Conservation (phyloP, 495 filamentous ascomycete species). For the Penicillium taxi region DNA sequence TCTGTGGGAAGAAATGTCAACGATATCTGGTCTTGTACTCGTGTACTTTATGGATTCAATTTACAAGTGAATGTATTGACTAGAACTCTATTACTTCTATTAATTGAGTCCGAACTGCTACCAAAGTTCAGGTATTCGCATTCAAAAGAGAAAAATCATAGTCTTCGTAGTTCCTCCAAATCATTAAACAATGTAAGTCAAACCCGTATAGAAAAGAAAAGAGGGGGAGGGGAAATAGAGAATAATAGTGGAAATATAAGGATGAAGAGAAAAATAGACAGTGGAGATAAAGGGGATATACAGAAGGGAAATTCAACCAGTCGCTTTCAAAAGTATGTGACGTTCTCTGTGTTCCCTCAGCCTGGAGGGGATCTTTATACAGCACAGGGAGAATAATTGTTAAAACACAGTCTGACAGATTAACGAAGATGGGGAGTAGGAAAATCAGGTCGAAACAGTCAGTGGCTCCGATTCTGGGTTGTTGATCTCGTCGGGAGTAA, state of each 20-base stretch:
- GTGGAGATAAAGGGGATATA: slow-evolving; percentile 7
- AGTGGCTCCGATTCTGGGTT: not conserved
- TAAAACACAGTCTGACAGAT: too few relatives aligned
- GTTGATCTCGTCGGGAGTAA: slow-evolving; percentile 3
- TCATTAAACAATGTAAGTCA: slow-evolving; percentile 14
- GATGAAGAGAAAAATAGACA: slow-evolving; percentile 1
- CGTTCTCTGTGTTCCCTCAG: slow-evolving; percentile 2
- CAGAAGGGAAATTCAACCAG: slow-evolving; percentile 1
- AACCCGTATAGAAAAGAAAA: slow-evolving; percentile 7
- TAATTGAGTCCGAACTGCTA: too few relatives aligned
- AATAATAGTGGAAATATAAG: slow-evolving; percentile 3
- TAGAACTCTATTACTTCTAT: too few relatives aligned
- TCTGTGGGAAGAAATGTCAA: too few relatives aligned
- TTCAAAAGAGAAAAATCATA: slow-evolving; percentile 13
- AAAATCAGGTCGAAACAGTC: not conserved
- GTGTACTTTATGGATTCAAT: too few relatives aligned
- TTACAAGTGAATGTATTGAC: too few relatives aligned
- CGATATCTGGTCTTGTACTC: too few relatives aligned
- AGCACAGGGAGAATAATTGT: too few relatives aligned
- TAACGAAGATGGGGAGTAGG: not conserved
- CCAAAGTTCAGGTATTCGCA: not conserved
- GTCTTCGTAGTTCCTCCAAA: slow-evolving; percentile 20
- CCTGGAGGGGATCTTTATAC: slow-evolving; percentile 14
- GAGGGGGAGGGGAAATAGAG: not conserved
- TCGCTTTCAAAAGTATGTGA: slow-evolving; percentile 10